Base-by-base conservation (phyloP, 2,329 filamentous ascomycete genomes). In the Monosporascus sp. region DNA sequence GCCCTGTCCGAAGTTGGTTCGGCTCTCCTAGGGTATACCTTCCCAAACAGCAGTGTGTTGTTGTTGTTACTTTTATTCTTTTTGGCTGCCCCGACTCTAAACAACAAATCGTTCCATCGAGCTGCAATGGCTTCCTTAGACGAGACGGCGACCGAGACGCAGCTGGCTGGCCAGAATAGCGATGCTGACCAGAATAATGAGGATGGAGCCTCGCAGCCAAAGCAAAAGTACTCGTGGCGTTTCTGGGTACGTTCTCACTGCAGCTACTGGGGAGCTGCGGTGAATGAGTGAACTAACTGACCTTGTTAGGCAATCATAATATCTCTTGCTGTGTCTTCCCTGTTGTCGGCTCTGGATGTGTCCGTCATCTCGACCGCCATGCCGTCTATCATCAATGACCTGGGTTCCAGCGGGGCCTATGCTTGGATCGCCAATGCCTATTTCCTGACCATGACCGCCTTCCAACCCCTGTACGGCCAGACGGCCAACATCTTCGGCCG, bases 401-500 rank as follows among this genome's bases (percentile, higher is more conserved):
- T 62, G 8, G 52, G 58, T 3, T 20, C 53, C 11, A 55, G 51
- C 17, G 37, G 54, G 11, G 48, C 36, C 7, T 63, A 60, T 25
- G 51, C 56, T 11, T 61, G 57, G 59, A 51, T 58, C 22, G 54
- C 50, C 31, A 62, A 62, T 22, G 46, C 54, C 4, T 62, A 57
- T 31, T 38, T 61, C 9, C 52, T 63, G 3, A 54, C 57, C n/a
- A 64, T 57, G 54, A 71, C 74, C 0, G 72, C 71, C 5, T 67
- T 77, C 15, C 74, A 74, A 50, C 76, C 76, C 0, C 54, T 77
- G 0, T 75, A 70, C 50, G 74, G 74, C 5, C 74, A 78, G 57
- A 54, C 74, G 0, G 67, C 71, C 4, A 70, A 78, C 51, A 70
- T 79, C 15, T 79, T 74, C 53, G 77, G 78, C 3, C 67, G 77